Conservation (phyloP, 345 rosid species). For the Noccaea caerulescens region DNA sequence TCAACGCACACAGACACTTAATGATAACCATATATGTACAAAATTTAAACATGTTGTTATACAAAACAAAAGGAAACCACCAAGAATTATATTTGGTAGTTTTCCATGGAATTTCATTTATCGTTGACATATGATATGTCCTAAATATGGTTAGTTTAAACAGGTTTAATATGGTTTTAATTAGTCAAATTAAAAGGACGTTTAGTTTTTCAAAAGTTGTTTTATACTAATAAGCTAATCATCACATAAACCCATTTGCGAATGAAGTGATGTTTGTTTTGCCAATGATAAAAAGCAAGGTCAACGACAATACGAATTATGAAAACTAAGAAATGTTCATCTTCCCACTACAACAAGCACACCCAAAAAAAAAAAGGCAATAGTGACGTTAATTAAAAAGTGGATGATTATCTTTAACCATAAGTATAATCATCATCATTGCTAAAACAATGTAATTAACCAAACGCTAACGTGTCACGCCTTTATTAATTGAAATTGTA, state of each 20-base stretch:
- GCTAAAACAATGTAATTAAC: neutral
- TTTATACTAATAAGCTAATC: constrained; percentile 23
- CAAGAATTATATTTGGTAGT: constrained; percentile 13
- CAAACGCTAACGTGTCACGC: constrained; percentile 35
- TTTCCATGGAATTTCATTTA: constrained; percentile 12
- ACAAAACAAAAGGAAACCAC: constrained; percentile 14
- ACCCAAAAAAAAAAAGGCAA: constrained; percentile 17
- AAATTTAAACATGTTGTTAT: constrained; percentile 20
- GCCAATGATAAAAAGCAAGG: constrained; percentile 29
- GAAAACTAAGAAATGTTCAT: constrained; percentile 31
- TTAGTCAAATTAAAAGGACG: constrained; percentile 39
- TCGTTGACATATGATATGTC: constrained; percentile 26
- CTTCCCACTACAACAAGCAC: constrained; percentile 43
- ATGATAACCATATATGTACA: constrained; percentile 8
- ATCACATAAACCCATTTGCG: constrained; percentile 27
- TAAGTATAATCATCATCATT: constrained; percentile 28
- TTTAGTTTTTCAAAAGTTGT: neutral
- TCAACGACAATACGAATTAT: constrained; percentile 44
- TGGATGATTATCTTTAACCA: constrained; percentile 22
- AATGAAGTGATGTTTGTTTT: constrained; percentile 36
- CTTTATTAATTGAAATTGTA: constrained; percentile 26
- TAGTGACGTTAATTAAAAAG: constrained; percentile 19
- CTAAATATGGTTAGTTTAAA: neutral
- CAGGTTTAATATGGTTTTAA: constrained; percentile 13
- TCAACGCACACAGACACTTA: constrained; percentile 11